phyloP scores from a whole-genome alignment of 305 asterid genomes.

The Solanum hybrid region DNA sequence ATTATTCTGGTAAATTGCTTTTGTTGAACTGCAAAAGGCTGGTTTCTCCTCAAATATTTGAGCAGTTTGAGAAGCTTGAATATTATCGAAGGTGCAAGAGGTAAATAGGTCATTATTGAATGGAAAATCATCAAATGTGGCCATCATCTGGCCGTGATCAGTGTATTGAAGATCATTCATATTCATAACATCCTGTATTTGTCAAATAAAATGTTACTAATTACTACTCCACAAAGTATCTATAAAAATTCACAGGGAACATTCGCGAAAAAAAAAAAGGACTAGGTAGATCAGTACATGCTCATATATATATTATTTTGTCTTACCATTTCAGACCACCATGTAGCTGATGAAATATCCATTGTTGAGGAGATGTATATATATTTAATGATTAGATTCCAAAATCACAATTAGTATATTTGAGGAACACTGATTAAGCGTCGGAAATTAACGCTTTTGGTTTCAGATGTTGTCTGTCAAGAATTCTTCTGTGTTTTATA shows the following conservation, averaged over 20 bases:
- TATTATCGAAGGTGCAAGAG: background rate
- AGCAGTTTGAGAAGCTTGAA: background rate
- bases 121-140: background rate
- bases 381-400: background rate
- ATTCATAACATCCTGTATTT: constrained; percentile 1
- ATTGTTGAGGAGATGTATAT: background rate
- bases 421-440: background rate
- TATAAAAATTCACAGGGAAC: background rate
- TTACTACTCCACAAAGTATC: background rate
- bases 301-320: background rate
- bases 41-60: background rate
- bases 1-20: background rate
- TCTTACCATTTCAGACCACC: constrained; percentile 12
- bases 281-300: background rate
- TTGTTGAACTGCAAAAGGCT: background rate
- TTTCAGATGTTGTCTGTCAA: background rate
- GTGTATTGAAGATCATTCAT: background rate
- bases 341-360: constrained; percentile 2
- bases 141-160: background rate
- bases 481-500: background rate
- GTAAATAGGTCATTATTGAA: background rate
- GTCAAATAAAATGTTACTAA: background rate
- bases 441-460: background rate
- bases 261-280: background rate
- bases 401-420: background rate